Base-by-base conservation (phyloP, 1,284 basidiomycete genomes). In the Ganoderma meredithae region DNA sequence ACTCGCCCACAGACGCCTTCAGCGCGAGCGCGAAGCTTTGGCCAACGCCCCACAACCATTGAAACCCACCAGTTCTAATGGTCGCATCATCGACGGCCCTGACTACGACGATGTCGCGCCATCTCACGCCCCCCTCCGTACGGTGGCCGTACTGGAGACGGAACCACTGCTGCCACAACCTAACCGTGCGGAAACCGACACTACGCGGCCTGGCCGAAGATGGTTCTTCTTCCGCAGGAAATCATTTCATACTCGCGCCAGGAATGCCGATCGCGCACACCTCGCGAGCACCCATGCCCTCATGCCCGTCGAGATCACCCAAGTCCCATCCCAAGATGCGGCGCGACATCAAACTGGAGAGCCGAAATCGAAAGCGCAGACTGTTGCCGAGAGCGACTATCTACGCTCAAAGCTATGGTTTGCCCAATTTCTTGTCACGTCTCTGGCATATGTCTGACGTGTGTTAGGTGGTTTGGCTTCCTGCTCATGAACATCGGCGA, bases 401-500 rank as follows among this genome's bases (percentile, higher is more conserved):
- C 83, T 98, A 22, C 90, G 86, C 72, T 95, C 93, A 8, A 95
- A 90, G 77, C 77, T 97, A 69, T 99, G 93, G 93, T 92, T 74
- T 40, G 79, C 17, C 43, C 17, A n/a, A 66, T 62, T 61, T 19
- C 43, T 27, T 19, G 22, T 63, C 22, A 59, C 62, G 36, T 47
- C 68, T 56, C 55, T n/a, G 9, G n/a, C 22, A 2, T 13, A 5
- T 40, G 15, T 60, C 58, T 60, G 36, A 60, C 12, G 12, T 43
- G 17, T 6, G 13, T 5, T 41, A 94, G 97, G 97, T 98, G 97
- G 96, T 75, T 88, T 8, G 97, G 97, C 0, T 92, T 99, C 70
- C 75, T 89, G 13, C 83, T 98, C 58, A 97, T 99, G 91, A 94
- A 95, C 71, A 71, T 98, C 13, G 97, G 97, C 17, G 97, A 99